Evolutionary conservation across 2,329 filamentous ascomycete genomes (phyloP).

Genomic region (Lecanicillium sp.): DNA sequence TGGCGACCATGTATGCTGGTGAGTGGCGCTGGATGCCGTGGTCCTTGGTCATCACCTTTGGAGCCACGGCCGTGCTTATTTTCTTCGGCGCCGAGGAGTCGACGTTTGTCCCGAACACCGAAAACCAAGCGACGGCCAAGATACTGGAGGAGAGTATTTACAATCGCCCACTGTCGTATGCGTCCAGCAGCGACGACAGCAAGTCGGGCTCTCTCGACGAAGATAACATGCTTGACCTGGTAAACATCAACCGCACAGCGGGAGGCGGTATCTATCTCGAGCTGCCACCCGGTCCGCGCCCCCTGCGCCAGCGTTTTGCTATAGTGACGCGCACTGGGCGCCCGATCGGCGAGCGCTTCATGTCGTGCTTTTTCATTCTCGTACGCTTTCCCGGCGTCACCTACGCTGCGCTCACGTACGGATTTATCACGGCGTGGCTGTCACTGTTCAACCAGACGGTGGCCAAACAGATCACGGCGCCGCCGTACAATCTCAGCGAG

Average conservation of each 20-base stretch:
- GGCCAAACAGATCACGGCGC: background rate
- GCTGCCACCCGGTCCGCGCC: background rate
- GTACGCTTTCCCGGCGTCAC: constrained; percentile 1
- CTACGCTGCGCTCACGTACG: constrained; percentile 8
- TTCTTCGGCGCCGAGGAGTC: constrained; percentile 2
- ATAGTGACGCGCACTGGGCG: background rate
- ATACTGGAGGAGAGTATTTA: background rate
- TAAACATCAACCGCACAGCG: background rate
- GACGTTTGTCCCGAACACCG: constrained; percentile 6
- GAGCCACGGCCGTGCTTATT: background rate
- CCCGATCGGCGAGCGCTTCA: background rate
- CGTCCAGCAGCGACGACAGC: background rate
- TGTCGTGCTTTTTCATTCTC: constrained; percentile 5
- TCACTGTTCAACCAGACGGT: background rate
- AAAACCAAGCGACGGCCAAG: constrained; percentile 1
- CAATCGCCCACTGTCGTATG: constrained; percentile 1
- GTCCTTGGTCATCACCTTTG: background rate
- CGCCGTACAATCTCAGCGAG: background rate
- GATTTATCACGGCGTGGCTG: constrained; percentile 8
- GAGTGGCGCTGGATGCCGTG: constrained; percentile 2
- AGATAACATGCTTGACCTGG: background rate
- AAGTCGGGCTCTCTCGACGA: background rate
- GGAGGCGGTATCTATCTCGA: background rate
- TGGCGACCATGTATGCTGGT: background rate
- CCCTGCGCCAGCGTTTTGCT: constrained; percentile 2